Evolutionary conservation across 2,329 filamentous ascomycete species (phyloP).

Genomic region (Fusarium sp.): DNA sequence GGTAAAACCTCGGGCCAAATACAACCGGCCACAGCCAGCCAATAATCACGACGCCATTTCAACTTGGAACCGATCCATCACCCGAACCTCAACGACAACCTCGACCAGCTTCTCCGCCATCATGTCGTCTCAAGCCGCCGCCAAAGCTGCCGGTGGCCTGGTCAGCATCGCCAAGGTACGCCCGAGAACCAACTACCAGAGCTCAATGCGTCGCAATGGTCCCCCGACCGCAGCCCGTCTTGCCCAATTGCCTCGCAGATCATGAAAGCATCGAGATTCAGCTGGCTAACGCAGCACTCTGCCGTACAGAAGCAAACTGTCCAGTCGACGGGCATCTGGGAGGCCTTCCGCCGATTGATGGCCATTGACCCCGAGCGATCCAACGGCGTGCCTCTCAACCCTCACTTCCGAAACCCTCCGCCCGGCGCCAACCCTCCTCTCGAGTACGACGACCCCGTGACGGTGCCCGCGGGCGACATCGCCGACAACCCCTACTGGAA

Average conservation of each 20-base stretch:
- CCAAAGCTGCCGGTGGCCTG: conserved; percentile 69
- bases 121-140: conserved; percentile 75
- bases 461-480: conserved; percentile 72
- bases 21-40: conserved; percentile 28
- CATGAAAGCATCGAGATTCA: conserved; percentile 15
- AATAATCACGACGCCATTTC: conserved; percentile 51
- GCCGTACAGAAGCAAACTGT: conserved; percentile 90
- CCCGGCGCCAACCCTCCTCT: conserved; percentile 59
- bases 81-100: conserved; percentile 46
- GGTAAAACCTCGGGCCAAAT: conserved; percentile 50
- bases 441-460: conserved; percentile 58
- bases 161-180: conserved; percentile 74
- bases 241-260: conserved; percentile 37
- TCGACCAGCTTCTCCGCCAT: conserved; percentile 52
- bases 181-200: conserved; percentile 1
- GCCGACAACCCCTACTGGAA: conserved; percentile 78
- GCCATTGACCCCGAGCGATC: conserved; percentile 91
- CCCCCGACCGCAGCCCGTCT: conserved; percentile 16
- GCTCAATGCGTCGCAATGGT: conserved; percentile 43
- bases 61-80: conserved; percentile 49
- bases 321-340: conserved; percentile 91
- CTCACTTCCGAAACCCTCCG: conserved; percentile 89
- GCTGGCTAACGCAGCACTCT: conserved; percentile 40
- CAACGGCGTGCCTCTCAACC: conserved; percentile 92
- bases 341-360: conserved; percentile 82